A percentile compares a stretch with the other conserved stretches of the same genome.
Evolutionary conservation across 2,329 filamentous ascomycete genomes (phyloP).

Genomic region (Truncatella angustata): DNA sequence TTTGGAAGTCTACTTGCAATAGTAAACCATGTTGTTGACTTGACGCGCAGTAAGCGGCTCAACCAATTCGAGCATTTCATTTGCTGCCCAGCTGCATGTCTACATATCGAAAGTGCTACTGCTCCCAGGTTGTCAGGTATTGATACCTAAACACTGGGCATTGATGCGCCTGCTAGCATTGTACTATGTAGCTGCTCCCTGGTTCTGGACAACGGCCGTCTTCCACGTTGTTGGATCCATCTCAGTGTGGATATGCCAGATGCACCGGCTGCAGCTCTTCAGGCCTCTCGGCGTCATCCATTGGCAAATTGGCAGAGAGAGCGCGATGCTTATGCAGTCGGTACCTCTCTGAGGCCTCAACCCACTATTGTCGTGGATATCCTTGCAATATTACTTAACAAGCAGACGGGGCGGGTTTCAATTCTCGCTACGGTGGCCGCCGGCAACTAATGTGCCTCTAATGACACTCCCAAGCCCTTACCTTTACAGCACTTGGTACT

Average conservation of each 20-base stretch:
- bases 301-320: background rate
- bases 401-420: background rate
- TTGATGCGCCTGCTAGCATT: slow-evolving; percentile 12
- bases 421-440: background rate
- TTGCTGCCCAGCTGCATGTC: background rate
- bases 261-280: slow-evolving; percentile 7
- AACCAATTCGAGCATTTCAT: background rate
- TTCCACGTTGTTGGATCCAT: slow-evolving; percentile 13
- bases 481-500: background rate
- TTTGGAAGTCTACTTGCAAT: no score
- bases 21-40: background rate
- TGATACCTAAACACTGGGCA: slow-evolving; percentile 14
- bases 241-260: slow-evolving; percentile 9
- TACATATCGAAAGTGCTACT: background rate
- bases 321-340: background rate
- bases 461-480: slow-evolving; percentile 10
- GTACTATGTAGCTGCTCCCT: slow-evolving; percentile 1
- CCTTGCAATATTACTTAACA: background rate
- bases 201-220: slow-evolving; percentile 4
- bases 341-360: no score
- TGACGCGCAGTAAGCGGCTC: slow-evolving; percentile 8
- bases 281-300: slow-evolving; percentile 2
- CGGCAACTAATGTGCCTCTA: slow-evolving; percentile 11
- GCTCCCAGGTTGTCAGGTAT: background rate
- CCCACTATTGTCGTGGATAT: no score